phyloP scores from a whole-genome alignment of 345 rosid genomes.

The Brassica carinata region DNA sequence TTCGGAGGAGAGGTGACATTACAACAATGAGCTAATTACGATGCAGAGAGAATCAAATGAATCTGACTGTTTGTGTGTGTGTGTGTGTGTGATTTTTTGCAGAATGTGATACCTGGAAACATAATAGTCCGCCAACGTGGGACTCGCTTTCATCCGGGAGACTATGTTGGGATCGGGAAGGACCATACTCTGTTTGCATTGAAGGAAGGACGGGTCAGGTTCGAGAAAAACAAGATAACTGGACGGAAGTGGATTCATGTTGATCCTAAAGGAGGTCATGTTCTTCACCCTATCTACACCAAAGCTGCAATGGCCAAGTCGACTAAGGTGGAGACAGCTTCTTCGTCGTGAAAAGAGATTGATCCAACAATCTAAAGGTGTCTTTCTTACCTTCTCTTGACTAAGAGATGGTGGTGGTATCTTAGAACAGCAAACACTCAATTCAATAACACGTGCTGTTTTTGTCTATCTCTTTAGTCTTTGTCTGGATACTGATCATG shows the following conservation, averaged over 20 bases:
- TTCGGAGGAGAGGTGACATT: slow-evolving; percentile 82
- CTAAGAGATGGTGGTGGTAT: background rate
- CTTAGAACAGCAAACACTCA: slow-evolving; percentile 2
- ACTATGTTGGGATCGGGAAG: slow-evolving; percentile 78
- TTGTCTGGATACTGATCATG: background rate
- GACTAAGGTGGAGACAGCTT: slow-evolving; percentile 37
- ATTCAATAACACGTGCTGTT: slow-evolving; percentile 10
- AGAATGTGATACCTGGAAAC: slow-evolving; percentile 89
- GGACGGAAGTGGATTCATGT: slow-evolving; percentile 81
- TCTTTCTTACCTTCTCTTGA: background rate
- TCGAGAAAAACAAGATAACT: slow-evolving; percentile 66
- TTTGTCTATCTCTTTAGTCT: no score
- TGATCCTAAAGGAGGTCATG: slow-evolving; percentile 74
- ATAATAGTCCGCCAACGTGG: slow-evolving; percentile 81
- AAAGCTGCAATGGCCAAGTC: slow-evolving; percentile 35
- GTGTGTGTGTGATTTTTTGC: slow-evolving; percentile 30
- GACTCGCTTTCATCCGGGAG: slow-evolving; percentile 84
- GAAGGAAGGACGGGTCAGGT: slow-evolving; percentile 73
- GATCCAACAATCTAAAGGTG: background rate
- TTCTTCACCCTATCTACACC: slow-evolving; percentile 66
- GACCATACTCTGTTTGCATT: slow-evolving; percentile 78
- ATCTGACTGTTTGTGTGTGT: no score
- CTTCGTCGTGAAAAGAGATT: background rate
- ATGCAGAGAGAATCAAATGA: background rate
- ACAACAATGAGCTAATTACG: background rate